Conservation (phyloP, 164 flowering plant species). For the Vitis amurensis region DNA sequence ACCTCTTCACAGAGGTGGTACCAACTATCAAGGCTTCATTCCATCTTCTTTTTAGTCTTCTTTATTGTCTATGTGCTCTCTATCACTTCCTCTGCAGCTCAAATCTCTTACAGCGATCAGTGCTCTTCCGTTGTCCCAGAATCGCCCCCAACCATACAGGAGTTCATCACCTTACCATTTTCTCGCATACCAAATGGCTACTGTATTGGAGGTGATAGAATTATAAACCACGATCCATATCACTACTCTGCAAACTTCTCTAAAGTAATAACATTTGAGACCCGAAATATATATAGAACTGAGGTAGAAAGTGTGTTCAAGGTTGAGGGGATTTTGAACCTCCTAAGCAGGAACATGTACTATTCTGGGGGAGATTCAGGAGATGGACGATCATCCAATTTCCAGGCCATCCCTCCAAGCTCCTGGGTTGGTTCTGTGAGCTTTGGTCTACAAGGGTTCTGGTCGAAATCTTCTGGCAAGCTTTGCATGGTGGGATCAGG, state of each 20-base stretch:
- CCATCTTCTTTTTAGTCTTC: background rate
- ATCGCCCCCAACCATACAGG: background rate
- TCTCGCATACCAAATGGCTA: conserved; percentile 5
- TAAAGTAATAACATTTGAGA: background rate
- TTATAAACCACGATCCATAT: background rate
- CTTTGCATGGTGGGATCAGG: conserved; percentile 63
- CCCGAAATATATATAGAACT: background rate
- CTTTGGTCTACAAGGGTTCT: conserved; percentile 48
- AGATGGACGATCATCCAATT: too few relatives aligned
- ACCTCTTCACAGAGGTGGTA: background rate
- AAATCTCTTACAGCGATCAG: conserved; percentile 14
- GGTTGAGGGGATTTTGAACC: conserved; percentile 15
- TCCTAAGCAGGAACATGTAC: conserved; percentile 1
- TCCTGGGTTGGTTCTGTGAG: conserved; percentile 2
- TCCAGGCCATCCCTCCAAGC: background rate
- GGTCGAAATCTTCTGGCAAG: conserved; percentile 43
- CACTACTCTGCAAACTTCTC: background rate
- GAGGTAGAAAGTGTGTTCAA: conserved; percentile 14
- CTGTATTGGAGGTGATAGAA: conserved; percentile 2
- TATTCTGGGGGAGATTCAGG: background rate
- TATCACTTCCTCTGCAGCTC: background rate
- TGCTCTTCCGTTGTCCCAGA: conserved; percentile 20
- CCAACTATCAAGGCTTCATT: background rate
- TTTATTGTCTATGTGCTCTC: background rate
- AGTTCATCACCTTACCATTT: background rate